A percentile compares a stretch with the other conserved stretches of the same genome.
Conservation (phyloP, 768 basidiomycete genomes). For the Amyloporia xantha region DNA sequence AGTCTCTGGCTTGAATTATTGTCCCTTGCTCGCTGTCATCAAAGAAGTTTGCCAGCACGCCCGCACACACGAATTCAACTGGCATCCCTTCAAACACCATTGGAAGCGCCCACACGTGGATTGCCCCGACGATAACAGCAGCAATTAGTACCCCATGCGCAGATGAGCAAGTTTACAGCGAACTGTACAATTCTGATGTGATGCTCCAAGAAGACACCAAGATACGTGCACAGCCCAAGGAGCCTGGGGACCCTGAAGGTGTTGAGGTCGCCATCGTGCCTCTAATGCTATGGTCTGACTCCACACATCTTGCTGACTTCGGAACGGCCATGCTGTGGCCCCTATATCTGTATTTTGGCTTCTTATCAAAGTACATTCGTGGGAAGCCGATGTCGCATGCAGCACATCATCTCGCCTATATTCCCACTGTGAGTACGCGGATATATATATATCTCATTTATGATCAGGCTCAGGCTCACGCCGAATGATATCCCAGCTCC, state of each 20-base stretch:
- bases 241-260: neutral
- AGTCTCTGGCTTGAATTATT: no score
- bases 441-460: no score
- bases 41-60: no score
- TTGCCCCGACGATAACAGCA: no score
- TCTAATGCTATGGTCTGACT: constrained; percentile 22
- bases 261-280: constrained; percentile 7
- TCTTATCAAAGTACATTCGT: constrained; percentile 34
- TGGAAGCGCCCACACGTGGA: no score
- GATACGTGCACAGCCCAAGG: constrained; percentile 6
- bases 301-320: constrained; percentile 21
- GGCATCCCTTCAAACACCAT: no score
- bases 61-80: no score
- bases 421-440: constrained; percentile 33
- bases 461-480: no score
- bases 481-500: no score
- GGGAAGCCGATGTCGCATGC: constrained; percentile 24
- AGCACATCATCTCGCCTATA: constrained; percentile 37
- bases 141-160: no score
- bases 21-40: no score
- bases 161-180: constrained; percentile 8
- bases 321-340: constrained; percentile 31
- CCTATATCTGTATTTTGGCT: constrained; percentile 33
- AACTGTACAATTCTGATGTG: constrained; percentile 11
- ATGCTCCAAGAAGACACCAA: constrained; percentile 9